Conservation (phyloP, 306 rosid genomes). For the Cajanus cajan region DNA sequence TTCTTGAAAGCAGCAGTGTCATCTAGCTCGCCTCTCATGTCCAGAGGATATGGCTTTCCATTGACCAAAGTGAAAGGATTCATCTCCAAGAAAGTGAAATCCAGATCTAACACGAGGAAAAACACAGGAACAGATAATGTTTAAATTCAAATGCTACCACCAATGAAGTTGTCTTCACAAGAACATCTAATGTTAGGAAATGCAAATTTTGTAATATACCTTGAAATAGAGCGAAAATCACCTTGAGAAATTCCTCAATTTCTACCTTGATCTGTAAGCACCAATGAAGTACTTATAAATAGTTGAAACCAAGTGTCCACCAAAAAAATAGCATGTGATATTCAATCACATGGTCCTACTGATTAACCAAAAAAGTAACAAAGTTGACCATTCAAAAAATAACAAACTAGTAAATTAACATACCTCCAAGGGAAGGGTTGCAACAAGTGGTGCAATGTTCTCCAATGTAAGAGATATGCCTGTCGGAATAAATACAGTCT, state of each 20-base stretch:
- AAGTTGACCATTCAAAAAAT: not conserved
- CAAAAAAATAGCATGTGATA: not conserved
- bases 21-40: conserved; percentile 98
- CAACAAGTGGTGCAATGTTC: conserved; percentile 75
- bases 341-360: not conserved
- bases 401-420: conserved; percentile 7
- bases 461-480: conserved; percentile 66
- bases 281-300: not conserved
- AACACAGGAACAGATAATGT: not conserved
- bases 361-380: not conserved
- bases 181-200: not conserved
- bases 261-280: conserved; percentile 63
- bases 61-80: conserved; percentile 88
- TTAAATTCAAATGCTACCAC: not conserved
- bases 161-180: conserved; percentile 9
- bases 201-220: conserved; percentile 42
- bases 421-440: conserved; percentile 90
- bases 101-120: conserved; percentile 62
- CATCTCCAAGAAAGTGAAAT: conserved; percentile 98
- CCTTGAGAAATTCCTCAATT: conserved; percentile 77
- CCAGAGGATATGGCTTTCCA: conserved; percentile 96
- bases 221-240: conserved; percentile 66
- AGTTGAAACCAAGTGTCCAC: not conserved
- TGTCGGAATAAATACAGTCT: conserved; percentile 80
- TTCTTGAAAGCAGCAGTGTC: conserved; percentile 98